Evolutionary conservation across 1,139 yeast species (phyloP), one percentile per base, ranked within the genome.

Genomic region (Yamadazyma songkhlaensis): DNA sequence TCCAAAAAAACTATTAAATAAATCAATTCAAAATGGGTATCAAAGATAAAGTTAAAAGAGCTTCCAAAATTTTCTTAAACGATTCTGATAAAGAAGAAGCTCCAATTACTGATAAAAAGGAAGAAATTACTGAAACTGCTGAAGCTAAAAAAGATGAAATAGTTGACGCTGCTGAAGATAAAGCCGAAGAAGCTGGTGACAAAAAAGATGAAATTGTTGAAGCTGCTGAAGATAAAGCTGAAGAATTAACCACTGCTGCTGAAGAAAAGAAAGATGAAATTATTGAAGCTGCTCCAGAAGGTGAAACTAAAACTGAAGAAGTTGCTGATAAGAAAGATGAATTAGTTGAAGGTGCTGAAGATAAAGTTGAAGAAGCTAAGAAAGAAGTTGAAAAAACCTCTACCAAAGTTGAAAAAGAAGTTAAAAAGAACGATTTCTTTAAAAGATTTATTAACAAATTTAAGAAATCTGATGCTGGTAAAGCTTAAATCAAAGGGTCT

Each of bases 401-500:
- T 13, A 50, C 47, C 31, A 56, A 60, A 44, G 60, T 53, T 36
- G 66, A 59, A 37, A 64, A 62, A 47, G 64, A 59, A 36, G 61
- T 55, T 26, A 66, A 72, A 64, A 75, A 74, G 72, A 67, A 66
- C 52, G 67, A 69, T 45, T 60, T 73, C 55, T 66, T 74, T 62
- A 76, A 73, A 68, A 76, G 67, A 59, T 57, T 74, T 40, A 53
- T 72, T 45, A 55, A 60, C 48, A 73, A 69, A 56, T 63, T 77
- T 54, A 77, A 72, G 67, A 68, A 70, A 57, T 56, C 70, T 31
- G 57, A 66, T 38, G 52, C 63, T 40, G 53, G 66, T 47, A 64
- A 62, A 54, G 62, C 59, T 43, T 54, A 51, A 13, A 11, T 21
- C 17, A 5, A 5, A 25, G 11, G 13, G 12, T 31, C 12, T 3